phyloP scores from a whole-genome alignment of 2,329 filamentous ascomycete species.

The Colletotrichum chrysophilum region DNA sequence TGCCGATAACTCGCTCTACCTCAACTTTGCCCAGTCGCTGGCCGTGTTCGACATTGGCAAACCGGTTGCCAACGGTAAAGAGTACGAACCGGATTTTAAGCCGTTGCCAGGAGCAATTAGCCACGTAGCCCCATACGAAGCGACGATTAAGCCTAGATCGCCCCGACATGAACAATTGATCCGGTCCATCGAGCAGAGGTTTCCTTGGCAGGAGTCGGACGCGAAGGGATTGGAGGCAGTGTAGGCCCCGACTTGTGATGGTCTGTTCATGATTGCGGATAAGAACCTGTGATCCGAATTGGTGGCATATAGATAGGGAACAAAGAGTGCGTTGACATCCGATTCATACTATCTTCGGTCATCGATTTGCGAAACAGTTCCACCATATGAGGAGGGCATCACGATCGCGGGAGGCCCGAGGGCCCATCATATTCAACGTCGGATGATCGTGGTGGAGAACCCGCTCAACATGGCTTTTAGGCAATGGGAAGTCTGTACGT shows the following conservation, averaged over 20 bases:
- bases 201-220: neutral
- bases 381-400: neutral
- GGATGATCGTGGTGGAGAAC: neutral
- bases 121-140: neutral
- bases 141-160: neutral
- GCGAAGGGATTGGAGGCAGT: neutral
- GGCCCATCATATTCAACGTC: neutral
- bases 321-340: neutral
- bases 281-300: neutral
- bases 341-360: neutral
- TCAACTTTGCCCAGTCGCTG: constrained; percentile 44
- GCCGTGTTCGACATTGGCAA: constrained; percentile 47
- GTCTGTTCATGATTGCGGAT: neutral
- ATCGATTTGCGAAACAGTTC: neutral
- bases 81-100: constrained; percentile 27
- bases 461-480: neutral
- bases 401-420: neutral
- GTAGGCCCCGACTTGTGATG: neutral
- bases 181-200: neutral
- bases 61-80: constrained; percentile 37
- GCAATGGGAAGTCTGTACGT: neutral
- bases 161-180: constrained; percentile 8
- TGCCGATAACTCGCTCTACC: constrained; percentile 20
- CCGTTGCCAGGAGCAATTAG: neutral
- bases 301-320: neutral